Conservation (phyloP, 805 yeast species). For the Sugiyamaella americana region DNA sequence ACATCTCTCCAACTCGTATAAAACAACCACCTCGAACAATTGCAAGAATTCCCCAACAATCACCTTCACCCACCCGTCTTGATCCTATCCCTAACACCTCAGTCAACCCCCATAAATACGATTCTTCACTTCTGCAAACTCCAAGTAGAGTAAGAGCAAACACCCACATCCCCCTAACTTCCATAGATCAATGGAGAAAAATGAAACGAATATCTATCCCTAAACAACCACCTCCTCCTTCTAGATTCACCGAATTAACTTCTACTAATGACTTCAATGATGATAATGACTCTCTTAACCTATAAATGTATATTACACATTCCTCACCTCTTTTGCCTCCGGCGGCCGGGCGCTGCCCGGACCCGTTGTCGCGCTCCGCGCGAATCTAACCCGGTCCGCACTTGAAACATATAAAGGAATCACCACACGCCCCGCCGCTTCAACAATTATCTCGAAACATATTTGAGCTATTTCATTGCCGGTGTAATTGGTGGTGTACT, state of each 20-base stretch:
- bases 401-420: too few species aligned
- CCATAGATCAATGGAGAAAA: constrained; percentile 20
- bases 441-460: too few species aligned
- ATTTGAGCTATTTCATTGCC: too few species aligned
- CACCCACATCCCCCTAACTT: constrained; percentile 13
- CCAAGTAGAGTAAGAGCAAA: constrained; percentile 17
- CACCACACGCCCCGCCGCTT: too few species aligned
- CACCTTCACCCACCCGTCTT: background rate
- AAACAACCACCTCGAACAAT: background rate
- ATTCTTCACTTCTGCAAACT: constrained; percentile 11
- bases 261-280: background rate
- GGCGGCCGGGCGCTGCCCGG: too few species aligned
- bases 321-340: too few species aligned
- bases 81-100: background rate
- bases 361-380: too few species aligned
- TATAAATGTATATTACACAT: too few species aligned
- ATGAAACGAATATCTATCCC: too few species aligned
- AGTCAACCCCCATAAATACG: background rate
- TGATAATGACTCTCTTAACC: background rate
- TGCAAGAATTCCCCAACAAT: background rate
- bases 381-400: too few species aligned
- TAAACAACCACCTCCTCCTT: background rate
- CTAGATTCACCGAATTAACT: background rate
- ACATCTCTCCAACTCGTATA: background rate
- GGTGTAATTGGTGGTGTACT: constrained; percentile 86